Evolutionary conservation across 2,329 filamentous ascomycete species (phyloP).

Genomic region (Hymenotorrendiella dingleyae): DNA sequence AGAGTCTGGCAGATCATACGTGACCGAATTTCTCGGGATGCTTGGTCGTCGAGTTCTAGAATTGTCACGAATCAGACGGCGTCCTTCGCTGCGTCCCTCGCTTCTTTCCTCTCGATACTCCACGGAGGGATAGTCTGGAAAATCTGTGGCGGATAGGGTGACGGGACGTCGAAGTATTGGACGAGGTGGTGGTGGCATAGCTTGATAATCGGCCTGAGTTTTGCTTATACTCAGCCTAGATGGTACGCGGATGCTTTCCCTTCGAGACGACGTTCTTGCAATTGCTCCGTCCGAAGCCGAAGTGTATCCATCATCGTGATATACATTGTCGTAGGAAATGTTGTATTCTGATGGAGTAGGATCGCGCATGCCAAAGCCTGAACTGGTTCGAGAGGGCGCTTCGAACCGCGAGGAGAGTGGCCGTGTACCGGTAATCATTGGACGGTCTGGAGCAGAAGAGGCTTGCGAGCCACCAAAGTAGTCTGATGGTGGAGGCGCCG

Average conservation of each 20-base stretch:
- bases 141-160: slow-evolving; percentile 9
- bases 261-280: slow-evolving; percentile 10
- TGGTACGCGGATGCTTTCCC: slow-evolving; percentile 19
- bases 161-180: slow-evolving; percentile 14
- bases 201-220: slow-evolving; percentile 16
- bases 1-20: slow-evolving; percentile 21
- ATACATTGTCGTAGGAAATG: slow-evolving; percentile 7
- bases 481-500: slow-evolving; percentile 9
- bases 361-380: slow-evolving; percentile 18
- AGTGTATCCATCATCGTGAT: slow-evolving; percentile 23
- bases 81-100: background rate
- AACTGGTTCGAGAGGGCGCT: slow-evolving; percentile 13
- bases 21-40: slow-evolving; percentile 22
- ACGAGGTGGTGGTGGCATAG: slow-evolving; percentile 26
- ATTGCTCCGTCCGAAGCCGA: slow-evolving; percentile 19
- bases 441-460: slow-evolving; percentile 8
- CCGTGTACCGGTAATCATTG: slow-evolving; percentile 16
- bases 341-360: slow-evolving; percentile 6
- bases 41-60: slow-evolving; percentile 21
- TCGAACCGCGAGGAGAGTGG: slow-evolving; percentile 23
- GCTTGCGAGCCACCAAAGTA: slow-evolving; percentile 11
- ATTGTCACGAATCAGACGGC: slow-evolving; percentile 9
- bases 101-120: slow-evolving; percentile 3
- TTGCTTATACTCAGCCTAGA: slow-evolving; percentile 7
- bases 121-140: background rate